Base-by-base conservation (phyloP, 140 eudicot genomes). In the Anethum foeniculum region DNA sequence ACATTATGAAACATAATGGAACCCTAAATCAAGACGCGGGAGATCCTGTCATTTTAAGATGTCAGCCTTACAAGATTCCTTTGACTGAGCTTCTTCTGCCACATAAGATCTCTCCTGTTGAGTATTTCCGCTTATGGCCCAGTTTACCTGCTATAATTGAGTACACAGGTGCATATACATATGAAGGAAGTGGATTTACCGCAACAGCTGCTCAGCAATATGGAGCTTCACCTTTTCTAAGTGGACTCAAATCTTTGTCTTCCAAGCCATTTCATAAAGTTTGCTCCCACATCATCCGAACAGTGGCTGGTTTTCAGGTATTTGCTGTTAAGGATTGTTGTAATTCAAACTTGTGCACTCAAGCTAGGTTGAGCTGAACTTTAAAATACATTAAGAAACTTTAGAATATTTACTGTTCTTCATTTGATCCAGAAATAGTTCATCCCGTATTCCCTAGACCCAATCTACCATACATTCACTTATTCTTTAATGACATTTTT, bases 131-230 rank as follows among this genome's bases (percentile, higher is more conserved):
- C 25, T 75, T 95, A 75, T 95, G 99, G 99, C 99, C 99, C 67
- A 95, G 97, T 91, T 87, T 95, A 67, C 99, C 99, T 87, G 99
- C 97, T 80, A 90, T 95, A 85, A 93, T 95, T 80, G 99, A 95
- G 86, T 95, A 85, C 65, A 95, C 97, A 28, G 99, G 99, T 74
- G 91, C 97, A 48, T 95, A 95, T 77, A 89, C 95, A 25, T 95
- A 95, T 15, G 97, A 95, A 88, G 99, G 99, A 80, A 95, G 99
- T 80, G 99, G 99, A n/a, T 95, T 92, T 81, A 95, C 84, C 84
- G 99, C 99, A 27, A 95, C 99, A 16, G 99, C 99, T 83, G 99
- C 99, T 13, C 96, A 92, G 81, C 99, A 95, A 83, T 92, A 90
- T 75, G 99, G 97, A 60, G 90, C 97, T 85, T 95, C 99, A 21